phyloP scores from a whole-genome alignment of 805 yeast genomes.

The Ogataea nakhonphanomensis region DNA sequence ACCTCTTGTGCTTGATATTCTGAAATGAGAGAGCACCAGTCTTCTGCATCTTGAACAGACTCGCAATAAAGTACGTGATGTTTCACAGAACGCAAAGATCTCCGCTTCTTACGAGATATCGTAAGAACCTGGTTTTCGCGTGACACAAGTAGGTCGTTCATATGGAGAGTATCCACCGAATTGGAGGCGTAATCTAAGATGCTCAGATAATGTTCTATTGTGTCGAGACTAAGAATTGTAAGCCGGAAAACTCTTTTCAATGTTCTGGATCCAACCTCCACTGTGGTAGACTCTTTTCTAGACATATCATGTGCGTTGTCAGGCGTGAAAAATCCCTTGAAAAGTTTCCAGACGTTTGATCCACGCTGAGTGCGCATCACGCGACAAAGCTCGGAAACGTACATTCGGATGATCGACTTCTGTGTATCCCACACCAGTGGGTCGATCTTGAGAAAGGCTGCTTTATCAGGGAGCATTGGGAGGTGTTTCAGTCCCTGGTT shows the following conservation, averaged over 20 bases:
- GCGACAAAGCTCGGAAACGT: conserved; percentile 29
- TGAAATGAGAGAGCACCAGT: conserved; percentile 22
- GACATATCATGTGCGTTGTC: conserved; percentile 26
- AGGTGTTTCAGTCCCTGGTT: conserved; percentile 31
- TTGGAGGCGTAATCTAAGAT: conserved; percentile 23
- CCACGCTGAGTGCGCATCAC: conserved; percentile 20
- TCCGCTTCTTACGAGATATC: conserved; percentile 28
- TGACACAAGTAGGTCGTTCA: conserved; percentile 22
- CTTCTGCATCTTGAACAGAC: conserved; percentile 55
- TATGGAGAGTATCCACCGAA: conserved; percentile 19
- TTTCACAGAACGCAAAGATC: conserved; percentile 31
- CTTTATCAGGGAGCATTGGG: conserved; percentile 27
- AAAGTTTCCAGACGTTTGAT: conserved; percentile 23
- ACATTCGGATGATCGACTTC: conserved; percentile 30
- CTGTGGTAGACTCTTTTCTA: conserved; percentile 24
- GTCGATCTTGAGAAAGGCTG: conserved; percentile 27
- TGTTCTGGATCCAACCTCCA: conserved; percentile 24
- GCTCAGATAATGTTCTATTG: conserved; percentile 22
- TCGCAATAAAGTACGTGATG: conserved; percentile 66
- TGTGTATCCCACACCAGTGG: conserved; percentile 34
- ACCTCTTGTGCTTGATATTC: conserved; percentile 13
- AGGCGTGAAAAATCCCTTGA: conserved; percentile 30
- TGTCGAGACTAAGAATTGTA: conserved; percentile 17
- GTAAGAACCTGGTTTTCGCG: conserved; percentile 27
- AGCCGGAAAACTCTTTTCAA: conserved; percentile 25